Percentiles rank a stretch among this genome's conserved stretches.
Evolutionary conservation across 140 eudicot genomes (phyloP).

Genomic region (Cichorium intybus): DNA sequence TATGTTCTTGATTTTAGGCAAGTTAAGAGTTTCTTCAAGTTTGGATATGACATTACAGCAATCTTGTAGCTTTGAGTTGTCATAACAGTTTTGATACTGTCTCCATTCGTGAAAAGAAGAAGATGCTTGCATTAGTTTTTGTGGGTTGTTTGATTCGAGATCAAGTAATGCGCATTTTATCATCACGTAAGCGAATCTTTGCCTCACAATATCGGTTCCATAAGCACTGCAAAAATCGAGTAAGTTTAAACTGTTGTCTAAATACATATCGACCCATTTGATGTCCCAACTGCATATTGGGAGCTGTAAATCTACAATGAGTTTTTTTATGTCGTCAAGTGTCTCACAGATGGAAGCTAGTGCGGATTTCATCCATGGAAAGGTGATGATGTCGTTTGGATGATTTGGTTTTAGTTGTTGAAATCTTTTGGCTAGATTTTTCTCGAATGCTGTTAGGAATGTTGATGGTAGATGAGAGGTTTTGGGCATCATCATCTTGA

Average conservation of each 20-base stretch:
- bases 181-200: slow-evolving; percentile 72
- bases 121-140: slow-evolving; percentile 47
- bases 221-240: slow-evolving; percentile 85
- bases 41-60: slow-evolving; percentile 49
- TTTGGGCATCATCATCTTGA: slow-evolving; percentile 69
- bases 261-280: slow-evolving; percentile 86
- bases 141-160: slow-evolving; percentile 38
- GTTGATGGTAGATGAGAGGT: slow-evolving; percentile 64
- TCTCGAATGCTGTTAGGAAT: slow-evolving; percentile 54
- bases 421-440: slow-evolving; percentile 53
- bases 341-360: slow-evolving; percentile 57
- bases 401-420: slow-evolving; percentile 55
- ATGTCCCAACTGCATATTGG: slow-evolving; percentile 91
- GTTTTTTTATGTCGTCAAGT: slow-evolving; percentile 61
- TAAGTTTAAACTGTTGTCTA: slow-evolving; percentile 77
- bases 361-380: slow-evolving; percentile 84
- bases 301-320: slow-evolving; percentile 82
- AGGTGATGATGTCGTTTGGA: slow-evolving; percentile 50
- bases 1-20: slow-evolving; percentile 82
- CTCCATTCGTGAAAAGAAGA: slow-evolving; percentile 86
- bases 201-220: slow-evolving; percentile 68
- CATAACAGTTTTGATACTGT: slow-evolving; percentile 47
- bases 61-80: slow-evolving; percentile 60
- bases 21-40: slow-evolving; percentile 58
- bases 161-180: slow-evolving; percentile 58